Conservation (phyloP, 805 yeast genomes). For the fission yeast (Schizosaccharomyces pombe) region DNA sequence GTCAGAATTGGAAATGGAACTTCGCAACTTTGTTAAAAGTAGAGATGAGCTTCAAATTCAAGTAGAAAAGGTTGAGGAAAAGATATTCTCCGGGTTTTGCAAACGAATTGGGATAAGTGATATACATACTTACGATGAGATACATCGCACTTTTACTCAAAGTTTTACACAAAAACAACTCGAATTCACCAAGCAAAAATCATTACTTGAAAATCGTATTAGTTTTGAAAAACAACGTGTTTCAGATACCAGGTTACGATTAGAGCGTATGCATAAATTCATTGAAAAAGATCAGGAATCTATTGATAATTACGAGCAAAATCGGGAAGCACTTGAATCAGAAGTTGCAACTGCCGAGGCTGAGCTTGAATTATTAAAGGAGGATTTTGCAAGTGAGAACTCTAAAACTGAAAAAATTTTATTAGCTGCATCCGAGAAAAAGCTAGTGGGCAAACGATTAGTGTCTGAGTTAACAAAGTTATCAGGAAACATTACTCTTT, state of each 20-base stretch:
- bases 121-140: slow-evolving; percentile 46
- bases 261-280: slow-evolving; percentile 15
- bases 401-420: slow-evolving; percentile 6
- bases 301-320: slow-evolving; percentile 17
- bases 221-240: slow-evolving; percentile 41
- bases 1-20: slow-evolving; percentile 13
- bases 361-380: slow-evolving; percentile 13
- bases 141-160: slow-evolving; percentile 26
- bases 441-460: neutral
- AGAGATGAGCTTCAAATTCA: slow-evolving; percentile 20
- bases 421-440: slow-evolving; percentile 7
- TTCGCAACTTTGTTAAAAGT: slow-evolving; percentile 14
- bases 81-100: slow-evolving; percentile 28
- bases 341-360: slow-evolving; percentile 20
- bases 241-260: slow-evolving; percentile 26
- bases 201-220: slow-evolving; percentile 35
- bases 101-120: slow-evolving; percentile 26
- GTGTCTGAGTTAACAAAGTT: slow-evolving; percentile 5
- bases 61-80: slow-evolving; percentile 11
- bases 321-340: slow-evolving; percentile 20
- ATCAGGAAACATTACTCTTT: slow-evolving; percentile 3
- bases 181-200: slow-evolving; percentile 35
- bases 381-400: slow-evolving; percentile 9
- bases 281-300: slow-evolving; percentile 20
- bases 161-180: slow-evolving; percentile 28